Conservation (phyloP, 1,284 basidiomycete genomes). For the Boletus semigastroideus region DNA sequence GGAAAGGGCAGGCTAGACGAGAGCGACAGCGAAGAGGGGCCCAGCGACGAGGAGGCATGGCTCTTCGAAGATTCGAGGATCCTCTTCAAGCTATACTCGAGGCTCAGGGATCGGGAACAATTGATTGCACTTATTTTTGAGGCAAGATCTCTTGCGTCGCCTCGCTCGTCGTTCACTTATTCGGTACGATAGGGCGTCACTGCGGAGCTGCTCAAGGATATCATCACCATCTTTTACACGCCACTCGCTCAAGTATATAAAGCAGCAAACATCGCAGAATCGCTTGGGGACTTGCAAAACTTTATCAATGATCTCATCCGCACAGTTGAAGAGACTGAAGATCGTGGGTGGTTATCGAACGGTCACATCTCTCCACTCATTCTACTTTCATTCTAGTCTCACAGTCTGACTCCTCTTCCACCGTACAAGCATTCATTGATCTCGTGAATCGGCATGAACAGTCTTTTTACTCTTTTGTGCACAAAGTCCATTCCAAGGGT, state of each 20-base stretch:
- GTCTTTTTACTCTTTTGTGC: constrained; percentile 94
- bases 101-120: constrained; percentile 89
- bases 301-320: constrained; percentile 96
- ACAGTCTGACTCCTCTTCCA: constrained; percentile 80
- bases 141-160: constrained; percentile 42
- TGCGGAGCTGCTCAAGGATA: constrained; percentile 94
- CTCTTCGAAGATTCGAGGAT: constrained; percentile 87
- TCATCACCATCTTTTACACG: constrained; percentile 98
- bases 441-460: constrained; percentile 94
- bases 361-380: constrained; percentile 8
- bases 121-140: constrained; percentile 94
- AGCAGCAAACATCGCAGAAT: constrained; percentile 96
- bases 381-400: constrained; percentile 50
- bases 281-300: constrained; percentile 86
- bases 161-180: constrained; percentile 4
- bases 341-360: constrained; percentile 57
- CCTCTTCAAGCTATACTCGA: constrained; percentile 74
- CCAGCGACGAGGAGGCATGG: constrained; percentile 92
- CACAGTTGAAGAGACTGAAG: constrained; percentile 91
- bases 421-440: constrained; percentile 93
- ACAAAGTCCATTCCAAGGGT: constrained; percentile 98
- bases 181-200: constrained; percentile 73
- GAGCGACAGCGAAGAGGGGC: constrained; percentile 89
- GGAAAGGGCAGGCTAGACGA: constrained; percentile 53
- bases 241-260: constrained; percentile 98